Evolutionary conservation across 2,329 filamentous ascomycete genomes (phyloP), one percentile per base, ranked within the genome.

Genomic region (Diaporthe velutina): DNA sequence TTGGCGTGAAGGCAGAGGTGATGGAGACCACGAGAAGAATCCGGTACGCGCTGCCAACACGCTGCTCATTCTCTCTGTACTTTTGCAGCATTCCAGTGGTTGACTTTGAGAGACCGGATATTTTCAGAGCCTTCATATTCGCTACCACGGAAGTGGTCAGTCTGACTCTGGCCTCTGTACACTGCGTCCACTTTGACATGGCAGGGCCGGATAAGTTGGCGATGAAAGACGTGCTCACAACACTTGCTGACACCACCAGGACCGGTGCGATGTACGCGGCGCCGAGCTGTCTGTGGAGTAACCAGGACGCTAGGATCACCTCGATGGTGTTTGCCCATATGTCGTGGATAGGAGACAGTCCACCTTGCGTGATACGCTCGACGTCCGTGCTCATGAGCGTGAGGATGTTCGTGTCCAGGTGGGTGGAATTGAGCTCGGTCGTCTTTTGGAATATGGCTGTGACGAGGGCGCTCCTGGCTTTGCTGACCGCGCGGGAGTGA

Each of bases 361-460:
- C 73, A 54, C 10, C 60, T 70, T 79, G 9, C 3, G 35, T 55
- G 75, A 80, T 77, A 77, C 78, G 73, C 75, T 79, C 70, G 9
- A 81, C 75, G 50, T 81, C 70, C 1, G 74, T 70, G 68, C 78
- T 79, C 79, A 80, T 80, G 61, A 80, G 71, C 10, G 79, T 80
- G 10, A 80, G 38, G 5, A 79, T 74, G 6, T 74, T 72, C 4
- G 55, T 75, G 25, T 68, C 35, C 30, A 61, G 60, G 35, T 68
- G 42, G 13, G 40, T 61, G 1, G 77, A 67, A 2, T 76, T 78
- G n/a, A 80, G 76, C 61, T 79, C 74, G 2, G 79, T 81, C 0
- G 81, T 80, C 72, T 83, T 81, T 33, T 76, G 77, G 72, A 83
- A 86, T 15, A 85, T 79, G 45, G 81, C 79, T 3, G 77, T 76